Evolutionary conservation across 352 stramenopile species (phyloP).

Genomic region (Globisporangium iwayamae): DNA sequence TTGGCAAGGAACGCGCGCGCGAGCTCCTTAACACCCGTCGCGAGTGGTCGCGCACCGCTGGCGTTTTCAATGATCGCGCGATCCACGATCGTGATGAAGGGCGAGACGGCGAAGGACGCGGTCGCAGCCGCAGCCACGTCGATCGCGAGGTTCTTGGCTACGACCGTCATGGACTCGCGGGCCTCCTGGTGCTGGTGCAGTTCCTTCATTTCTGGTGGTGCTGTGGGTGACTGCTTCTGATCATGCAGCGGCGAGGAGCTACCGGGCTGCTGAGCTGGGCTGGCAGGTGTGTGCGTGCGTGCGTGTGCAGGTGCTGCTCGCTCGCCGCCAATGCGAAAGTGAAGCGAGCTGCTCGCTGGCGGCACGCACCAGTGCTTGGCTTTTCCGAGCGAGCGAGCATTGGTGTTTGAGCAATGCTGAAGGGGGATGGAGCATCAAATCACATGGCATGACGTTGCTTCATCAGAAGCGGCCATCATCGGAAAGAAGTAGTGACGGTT

Average conservation of each 20-base stretch:
- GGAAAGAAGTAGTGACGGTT: no score
- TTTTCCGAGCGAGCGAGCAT: no score
- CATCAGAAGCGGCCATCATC: background rate
- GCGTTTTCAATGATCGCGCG: constrained; percentile 90
- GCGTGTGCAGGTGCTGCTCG: background rate
- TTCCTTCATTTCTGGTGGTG: constrained; percentile 13
- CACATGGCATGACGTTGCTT: background rate
- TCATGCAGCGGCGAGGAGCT: background rate
- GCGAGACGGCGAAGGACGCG: constrained; percentile 73
- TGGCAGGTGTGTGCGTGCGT: background rate
- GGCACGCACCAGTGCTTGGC: background rate
- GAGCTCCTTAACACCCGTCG: constrained; percentile 61
- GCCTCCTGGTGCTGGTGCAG: constrained; percentile 16
- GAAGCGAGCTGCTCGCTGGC: background rate
- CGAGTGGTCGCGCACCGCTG: constrained; percentile 63
- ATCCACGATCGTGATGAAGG: constrained; percentile 89
- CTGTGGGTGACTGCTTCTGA: background rate
- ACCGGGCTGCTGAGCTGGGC: background rate
- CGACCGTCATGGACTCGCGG: constrained; percentile 11
- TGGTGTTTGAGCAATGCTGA: constrained; percentile 14
- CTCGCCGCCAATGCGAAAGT: constrained; percentile 1
- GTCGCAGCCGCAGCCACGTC: constrained; percentile 58
- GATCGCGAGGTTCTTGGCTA: constrained; percentile 46
- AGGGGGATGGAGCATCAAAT: constrained; percentile 5
- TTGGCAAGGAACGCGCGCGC: constrained; percentile 52